These are phyloP conservation scores for Lichtheimia corymbifera DNA, from an alignment of 371 early-diverging fungal species.

Conservation along the genomic window DNA sequence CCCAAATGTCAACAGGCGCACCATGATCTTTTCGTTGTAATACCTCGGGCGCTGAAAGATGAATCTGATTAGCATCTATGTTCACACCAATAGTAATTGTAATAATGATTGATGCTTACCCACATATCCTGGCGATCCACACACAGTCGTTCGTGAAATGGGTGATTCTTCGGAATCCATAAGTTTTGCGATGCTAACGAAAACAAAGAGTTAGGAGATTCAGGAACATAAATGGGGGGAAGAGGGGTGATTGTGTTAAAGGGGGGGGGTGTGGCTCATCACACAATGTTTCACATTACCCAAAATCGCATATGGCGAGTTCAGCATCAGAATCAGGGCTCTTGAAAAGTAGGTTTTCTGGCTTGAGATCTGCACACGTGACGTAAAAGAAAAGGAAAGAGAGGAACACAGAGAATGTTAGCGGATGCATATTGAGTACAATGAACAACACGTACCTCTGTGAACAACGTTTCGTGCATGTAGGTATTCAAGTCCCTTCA, in stretches of 20 bases:
- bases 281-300: conserved; percentile 31
- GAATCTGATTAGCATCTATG: conserved; percentile 10
- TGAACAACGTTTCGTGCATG: conserved; percentile 71
- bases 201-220: neutral
- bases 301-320: conserved; percentile 69
- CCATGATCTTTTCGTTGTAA: conserved; percentile 11
- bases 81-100: neutral
- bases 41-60: conserved; percentile 86
- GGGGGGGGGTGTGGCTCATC: too few relatives aligned
- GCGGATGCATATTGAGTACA: neutral
- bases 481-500: conserved; percentile 67
- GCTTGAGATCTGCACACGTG: conserved; percentile 68
- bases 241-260: too few relatives aligned
- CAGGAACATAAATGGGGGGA: too few relatives aligned
- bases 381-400: neutral
- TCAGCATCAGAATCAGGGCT: conserved; percentile 56
- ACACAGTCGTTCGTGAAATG: conserved; percentile 49
- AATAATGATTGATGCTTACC: conserved; percentile 19
- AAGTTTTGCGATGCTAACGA: conserved; percentile 53
- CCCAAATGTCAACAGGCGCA: conserved; percentile 20
- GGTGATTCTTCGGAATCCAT: conserved; percentile 40
- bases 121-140: conserved; percentile 63
- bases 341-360: conserved; percentile 78
- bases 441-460: conserved; percentile 48
- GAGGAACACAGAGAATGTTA: neutral